Evolutionary conservation across 805 yeast genomes (phyloP), one percentile per base, ranked within the genome.

Genomic region (Teunomyces lycoperdinae): DNA sequence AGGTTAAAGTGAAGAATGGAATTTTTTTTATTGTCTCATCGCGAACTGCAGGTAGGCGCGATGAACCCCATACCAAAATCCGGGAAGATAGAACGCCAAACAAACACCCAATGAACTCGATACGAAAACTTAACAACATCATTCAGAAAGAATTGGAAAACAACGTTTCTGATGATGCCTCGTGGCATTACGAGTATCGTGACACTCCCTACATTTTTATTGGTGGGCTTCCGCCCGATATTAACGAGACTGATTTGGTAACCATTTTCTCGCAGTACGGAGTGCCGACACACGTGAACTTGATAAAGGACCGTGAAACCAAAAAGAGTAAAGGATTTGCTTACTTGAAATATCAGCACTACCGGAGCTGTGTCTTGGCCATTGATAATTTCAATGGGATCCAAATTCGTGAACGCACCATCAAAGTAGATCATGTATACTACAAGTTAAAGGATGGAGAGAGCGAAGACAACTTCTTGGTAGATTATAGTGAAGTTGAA

Each of bases 211-310:
- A 84, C 60, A 73, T 91, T 0, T 87, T 73, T 58, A 81, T 92
- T n/a, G 92, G 96, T 0, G 81, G 84, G 3, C 63, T 92, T 9
- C 84, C 89, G 8, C 66, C 59, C 11, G 79, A 80, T 29, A 62
- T 89, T 26, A 81, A 80, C 7, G 96, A 89, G 60, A 81, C 83
- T 42, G 97, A 92, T 61, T 64, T 92, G 0, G 58, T 90, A 5
- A 77, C 82, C 0, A 79, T 91, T 29, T 92, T 92, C 62, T 86
- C 96, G 1, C 97, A 92, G 60, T 92, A 79, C 64, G 98, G 98
- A 0, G 77, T 83, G 14, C 97, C 97, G 0, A 85, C 86, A 0
- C 87, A 86, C 55, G 61, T 92, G 31, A 80, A 84, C 44, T 68
- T 91, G 44, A 77, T 80, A 24, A 76, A 92, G 49, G 92, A 89